Base-by-base conservation (phyloP, 176 grass and related monocot species). In the Oryza nivara region DNA sequence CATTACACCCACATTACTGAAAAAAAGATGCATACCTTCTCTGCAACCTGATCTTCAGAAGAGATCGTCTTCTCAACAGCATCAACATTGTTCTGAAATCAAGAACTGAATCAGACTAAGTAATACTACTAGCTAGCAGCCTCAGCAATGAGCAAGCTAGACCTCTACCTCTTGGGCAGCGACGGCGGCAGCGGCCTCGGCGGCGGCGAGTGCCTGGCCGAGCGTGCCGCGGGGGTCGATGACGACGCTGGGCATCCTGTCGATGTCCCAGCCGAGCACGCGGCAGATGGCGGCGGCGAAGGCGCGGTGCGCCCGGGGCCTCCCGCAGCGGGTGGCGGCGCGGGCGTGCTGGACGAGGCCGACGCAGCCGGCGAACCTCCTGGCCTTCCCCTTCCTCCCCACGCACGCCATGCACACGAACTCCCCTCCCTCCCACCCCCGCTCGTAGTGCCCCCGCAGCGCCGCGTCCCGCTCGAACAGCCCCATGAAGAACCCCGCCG, bases 391-490 rank as follows among this genome's bases (percentile, higher is more conserved):
- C 65, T 52, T 75, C 45, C 56, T 90, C 49, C 66, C 78, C 51
- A 40, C 79, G 52, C 92, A 97, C 16, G 82, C 95, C 61, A 97
- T 71, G 86, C 95, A 97, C 36, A 26, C 4, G 82, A 97, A 97
- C 72, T 86, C 61, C 41, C 88, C 87, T 0, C 68, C 74, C 72
- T 88, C 89, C 41, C 80, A 80, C 9, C 82, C 38, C 26, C 76
- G 79, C 88, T 92, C 85, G 79, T 97, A 97, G 86, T 89, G 80
- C 68, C 76, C 68, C 69, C 84, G 82, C 23, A 93, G 79, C 84
- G 9, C 75, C n/a, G 56, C 79, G 52, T 84, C 80, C 41, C 79
- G 82, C 87, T 82, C 75, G 80, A 90, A 90, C 61, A 92, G 14
- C 11, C 30, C 71, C 7, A 65, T 54, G 86, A 91, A 89, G 46